Conservation (phyloP, 805 yeast species). For the Monosporozyma servazzii region DNA sequence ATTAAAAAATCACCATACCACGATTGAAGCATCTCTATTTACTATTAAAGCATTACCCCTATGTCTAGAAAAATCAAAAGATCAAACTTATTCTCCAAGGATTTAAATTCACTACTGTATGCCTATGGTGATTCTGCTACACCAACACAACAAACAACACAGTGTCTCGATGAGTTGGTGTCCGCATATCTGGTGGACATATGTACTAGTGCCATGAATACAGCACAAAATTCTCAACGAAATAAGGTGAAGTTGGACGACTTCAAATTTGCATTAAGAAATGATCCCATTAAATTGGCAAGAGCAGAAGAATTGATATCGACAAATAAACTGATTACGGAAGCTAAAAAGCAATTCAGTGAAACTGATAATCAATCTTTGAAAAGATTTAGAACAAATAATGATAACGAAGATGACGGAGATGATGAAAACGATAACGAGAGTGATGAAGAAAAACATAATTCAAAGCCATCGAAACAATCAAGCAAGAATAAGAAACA, state of each 20-base stretch:
- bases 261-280: slow-evolving; percentile 58
- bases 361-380: slow-evolving; percentile 43
- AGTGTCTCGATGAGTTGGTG: slow-evolving; percentile 57
- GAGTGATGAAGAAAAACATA: background rate
- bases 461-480: background rate
- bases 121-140: slow-evolving; percentile 68
- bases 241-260: slow-evolving; percentile 64
- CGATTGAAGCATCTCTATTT: no score
- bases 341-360: slow-evolving; percentile 60
- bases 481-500: background rate
- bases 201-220: slow-evolving; percentile 44
- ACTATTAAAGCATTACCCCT: background rate
- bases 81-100: slow-evolving; percentile 39
- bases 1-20: no score
- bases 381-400: slow-evolving; percentile 22
- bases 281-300: slow-evolving; percentile 58
- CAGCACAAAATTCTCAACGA: slow-evolving; percentile 44
- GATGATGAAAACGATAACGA: slow-evolving; percentile 18
- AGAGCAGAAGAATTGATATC: slow-evolving; percentile 57
- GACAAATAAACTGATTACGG: slow-evolving; percentile 51
- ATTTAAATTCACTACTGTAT: slow-evolving; percentile 49
- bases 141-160: slow-evolving; percentile 58
- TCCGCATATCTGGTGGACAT: slow-evolving; percentile 55
- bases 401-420: slow-evolving; percentile 24
- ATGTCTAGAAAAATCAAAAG: slow-evolving; percentile 34